Base-by-base conservation (phyloP, 2,329 filamentous ascomycete species). In the Alternaria conjuncta region DNA sequence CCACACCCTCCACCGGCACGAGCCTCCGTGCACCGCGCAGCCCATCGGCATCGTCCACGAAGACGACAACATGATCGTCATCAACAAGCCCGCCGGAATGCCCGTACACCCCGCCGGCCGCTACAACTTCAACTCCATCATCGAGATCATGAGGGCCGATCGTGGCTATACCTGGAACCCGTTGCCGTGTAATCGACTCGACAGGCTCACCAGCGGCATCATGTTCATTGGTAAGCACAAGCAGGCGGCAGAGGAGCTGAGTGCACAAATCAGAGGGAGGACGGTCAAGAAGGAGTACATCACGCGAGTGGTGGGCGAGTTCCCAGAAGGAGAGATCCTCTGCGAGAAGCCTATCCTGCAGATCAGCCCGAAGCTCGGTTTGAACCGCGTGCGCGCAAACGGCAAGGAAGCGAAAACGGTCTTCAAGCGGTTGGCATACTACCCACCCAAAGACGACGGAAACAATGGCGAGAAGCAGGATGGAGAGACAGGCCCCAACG, bases 141-240 rank as follows among this genome's bases (percentile, higher is more conserved):
- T 97, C 43, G 94, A 98, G 83, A 97, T 99, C 70, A 90, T 99
- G 88, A 90, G 92, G 71, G 88, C 92, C 3, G 92, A 97, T 75
- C 81, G 88, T 41, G 84, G 85, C 28, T 81, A 84, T 57, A 79
- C 82, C 12, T 90, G 85, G 79, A 85, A 89, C 61, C 88, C 89
- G 1, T 79, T 89, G 59, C 89, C 96, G 0, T 98, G 95, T 82
- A 97, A 99, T 75, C 86, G 96, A n/a, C 87, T 99, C 26, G 96
- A 99, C 78, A 86, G 96, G 56, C 83, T 99, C 72, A 99, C 96
- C 0, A 97, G 93, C 72, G 96, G 96, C 53, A 92, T 99, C 77
- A 98, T 99, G 95, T 99, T 99, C 79, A 90, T 99, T 71, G 96
- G 91, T 26, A 99, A 99, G 82, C 89, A 92, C 67, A 86, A 90